Conservation (phyloP, 1,284 basidiomycete species). For the Sporisorium sorghi region DNA sequence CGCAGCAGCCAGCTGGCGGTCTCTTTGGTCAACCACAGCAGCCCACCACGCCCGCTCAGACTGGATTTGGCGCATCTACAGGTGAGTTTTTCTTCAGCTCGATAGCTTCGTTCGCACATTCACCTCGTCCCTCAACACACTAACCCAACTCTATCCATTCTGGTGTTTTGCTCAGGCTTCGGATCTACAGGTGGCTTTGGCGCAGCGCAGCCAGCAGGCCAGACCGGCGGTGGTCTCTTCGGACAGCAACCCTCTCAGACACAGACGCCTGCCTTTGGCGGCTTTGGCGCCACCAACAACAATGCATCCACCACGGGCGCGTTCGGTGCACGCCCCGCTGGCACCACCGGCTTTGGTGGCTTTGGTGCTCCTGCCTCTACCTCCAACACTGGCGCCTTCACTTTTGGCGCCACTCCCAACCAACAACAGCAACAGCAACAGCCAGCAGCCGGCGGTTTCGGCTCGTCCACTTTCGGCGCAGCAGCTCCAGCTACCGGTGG, state of each 20-base stretch:
- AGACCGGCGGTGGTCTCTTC: slow-evolving; percentile 65
- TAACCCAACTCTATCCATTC: neutral
- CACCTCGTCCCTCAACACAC: too few species aligned
- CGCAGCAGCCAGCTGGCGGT: slow-evolving; percentile 63
- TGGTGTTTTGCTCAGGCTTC: slow-evolving; percentile 28
- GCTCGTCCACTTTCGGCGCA: slow-evolving; percentile 44
- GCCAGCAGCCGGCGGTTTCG: slow-evolving; percentile 45
- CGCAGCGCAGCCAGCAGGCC: slow-evolving; percentile 54
- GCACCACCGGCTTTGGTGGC: slow-evolving; percentile 56
- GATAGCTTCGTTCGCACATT: neutral
- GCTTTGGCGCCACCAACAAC: slow-evolving; percentile 48
- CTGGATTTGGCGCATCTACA: slow-evolving; percentile 40
- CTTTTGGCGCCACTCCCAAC: slow-evolving; percentile 44
- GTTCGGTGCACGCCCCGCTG: slow-evolving; percentile 58
- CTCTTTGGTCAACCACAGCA: slow-evolving; percentile 67
- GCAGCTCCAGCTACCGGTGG: slow-evolving; percentile 26
- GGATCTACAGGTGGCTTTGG: slow-evolving; percentile 49
- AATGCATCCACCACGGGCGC: slow-evolving; percentile 44
- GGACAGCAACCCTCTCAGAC: slow-evolving; percentile 60
- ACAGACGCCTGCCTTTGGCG: slow-evolving; percentile 56
- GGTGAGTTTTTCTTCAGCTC: slow-evolving; percentile 23
- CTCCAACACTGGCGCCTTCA: slow-evolving; percentile 41
- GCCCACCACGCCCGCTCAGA: slow-evolving; percentile 62
- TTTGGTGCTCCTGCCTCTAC: slow-evolving; percentile 47
- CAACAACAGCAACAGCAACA: slow-evolving; percentile 41